phyloP scores from a whole-genome alignment of 176 grass and related monocot genomes.

The Cenchrus americanus region DNA sequence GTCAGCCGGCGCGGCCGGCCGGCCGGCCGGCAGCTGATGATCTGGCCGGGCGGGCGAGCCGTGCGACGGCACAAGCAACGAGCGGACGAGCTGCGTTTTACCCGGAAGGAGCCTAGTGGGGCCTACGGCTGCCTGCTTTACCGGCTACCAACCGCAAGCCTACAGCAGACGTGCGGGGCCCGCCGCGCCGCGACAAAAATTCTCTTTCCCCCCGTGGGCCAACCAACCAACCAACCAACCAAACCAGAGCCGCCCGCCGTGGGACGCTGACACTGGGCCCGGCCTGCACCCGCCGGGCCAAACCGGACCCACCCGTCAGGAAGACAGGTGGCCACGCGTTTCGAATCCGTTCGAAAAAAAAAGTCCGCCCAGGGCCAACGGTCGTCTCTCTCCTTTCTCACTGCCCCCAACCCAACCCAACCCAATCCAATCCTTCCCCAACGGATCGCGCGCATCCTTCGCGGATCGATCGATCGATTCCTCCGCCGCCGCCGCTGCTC shows the following conservation, averaged over 20 bases:
- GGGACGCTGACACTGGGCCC: neutral
- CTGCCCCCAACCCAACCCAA: too few relatives aligned
- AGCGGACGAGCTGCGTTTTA: too few relatives aligned
- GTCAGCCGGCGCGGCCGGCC: too few relatives aligned
- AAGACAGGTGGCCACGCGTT: neutral
- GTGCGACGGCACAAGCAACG: too few relatives aligned
- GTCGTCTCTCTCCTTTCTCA: constrained; percentile 11
- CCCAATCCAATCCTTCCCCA: neutral
- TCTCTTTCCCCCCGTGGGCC: neutral
- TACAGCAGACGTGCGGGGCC: neutral
- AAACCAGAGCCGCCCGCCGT: too few relatives aligned
- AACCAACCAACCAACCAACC: too few relatives aligned
- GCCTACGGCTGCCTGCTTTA: neutral
- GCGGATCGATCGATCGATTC: neutral
- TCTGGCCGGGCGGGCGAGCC: too few relatives aligned
- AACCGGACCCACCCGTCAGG: neutral
- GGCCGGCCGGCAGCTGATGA: too few relatives aligned
- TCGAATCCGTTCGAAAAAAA: constrained; percentile 29
- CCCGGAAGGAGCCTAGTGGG: too few relatives aligned
- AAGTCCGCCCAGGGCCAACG: neutral
- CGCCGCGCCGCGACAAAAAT: neutral
- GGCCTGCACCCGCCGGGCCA: neutral
- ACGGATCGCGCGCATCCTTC: neutral
- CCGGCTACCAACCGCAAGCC: constrained; percentile 3
- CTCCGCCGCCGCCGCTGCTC: neutral